Base-by-base conservation (phyloP, 176 grass and related monocot genomes). In the Carex myosuroides region DNA sequence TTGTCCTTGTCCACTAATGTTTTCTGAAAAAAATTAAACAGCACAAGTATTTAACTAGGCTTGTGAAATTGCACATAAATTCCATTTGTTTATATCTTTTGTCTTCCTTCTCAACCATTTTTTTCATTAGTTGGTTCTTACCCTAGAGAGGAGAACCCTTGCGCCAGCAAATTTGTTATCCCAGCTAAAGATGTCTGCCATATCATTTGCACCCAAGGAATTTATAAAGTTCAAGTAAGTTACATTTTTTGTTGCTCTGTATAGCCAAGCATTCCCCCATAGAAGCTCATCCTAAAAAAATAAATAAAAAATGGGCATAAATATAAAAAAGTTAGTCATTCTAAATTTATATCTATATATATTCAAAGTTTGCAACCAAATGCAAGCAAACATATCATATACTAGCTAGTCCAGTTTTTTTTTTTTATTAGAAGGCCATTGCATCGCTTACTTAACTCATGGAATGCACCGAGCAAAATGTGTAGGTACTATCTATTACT, bases 131-230 rank as follows among this genome's bases (percentile, higher is more conserved):
- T 11, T 21, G 62, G 44, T 54, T 67, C 12, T 86, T 86, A 90
- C 95, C 81, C 95, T 79, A 29, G 95, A 62, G 0, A 94, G 92
- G 17, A 97, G 92, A 13, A 97, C 84, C 42, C 92, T 87, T 13
- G 95, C 87, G 5, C 92, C 92, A 79, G 92, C 89, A 84, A 92
- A 91, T 83, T 97, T 97, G 81, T 97, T 94, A 79, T 97, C 94
- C 94, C 92, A 97, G 85, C 90, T 97, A 76, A 97, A 97, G 62
- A 92, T 91, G 87, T 97, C 94, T 70, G 82, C 84, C 74, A 73
- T 79, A 82, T 94, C 92, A 53, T 83, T 87, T 79, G 60, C 92
- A 41, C 67, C 87, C 26, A 94, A 79, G 37, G 90, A 91, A 41
- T 35, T 39, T 50, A 90, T 30, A 67, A 87, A 89, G 21, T 57